Base-by-base conservation (phyloP, 2,329 filamentous ascomycete genomes). In the Sclerotinia nivalis region DNA sequence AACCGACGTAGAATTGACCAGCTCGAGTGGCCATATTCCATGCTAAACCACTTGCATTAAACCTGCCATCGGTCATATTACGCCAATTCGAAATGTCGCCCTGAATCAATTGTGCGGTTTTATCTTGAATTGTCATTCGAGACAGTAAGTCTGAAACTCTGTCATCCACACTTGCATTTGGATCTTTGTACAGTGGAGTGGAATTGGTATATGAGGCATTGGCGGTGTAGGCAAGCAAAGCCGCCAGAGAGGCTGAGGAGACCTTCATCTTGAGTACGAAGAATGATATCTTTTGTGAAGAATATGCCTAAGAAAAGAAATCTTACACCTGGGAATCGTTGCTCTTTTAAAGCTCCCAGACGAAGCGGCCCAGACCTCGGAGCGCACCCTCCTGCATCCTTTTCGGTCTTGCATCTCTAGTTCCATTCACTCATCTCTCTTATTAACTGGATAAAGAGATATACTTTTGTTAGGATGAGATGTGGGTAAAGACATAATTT, bases 1-100 rank as follows among this genome's bases (percentile, higher is more conserved):
- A 86, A 50, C 91, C 91, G 8, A 92, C 90, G 76, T 92, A 93
- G 78, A 92, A 90, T 65, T 87, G 85, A 50, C 90, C 89, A 40
- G 73, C 76, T 62, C 76, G 70, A 22, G 58, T 75, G 1, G 69
- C 74, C 83, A 92, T 91, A 76, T 87, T 92, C 81, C 85, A 88
- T 60, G 84, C 87, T 15, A 93, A 81, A 0, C 89, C 91, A 0
- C 85, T 87, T 66, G 85, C 82, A 76, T 93, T 93, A 80, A 91
- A 88, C n/a, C 80, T 82, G 69, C 89, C 89, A 47, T 86, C 85
- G 0, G 86, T 88, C n/a, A 84, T 84, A 77, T 93, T 88, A 78
- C 93, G 85, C 87, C 90, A 93, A 77, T 92, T 92, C 8, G 85
- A 84, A 71, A 93, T 84, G 76, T 93, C 91, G 61, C 90, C 88